phyloP scores from a whole-genome alignment of 352 stramenopile genomes.

The Pythium dissotocum region DNA sequence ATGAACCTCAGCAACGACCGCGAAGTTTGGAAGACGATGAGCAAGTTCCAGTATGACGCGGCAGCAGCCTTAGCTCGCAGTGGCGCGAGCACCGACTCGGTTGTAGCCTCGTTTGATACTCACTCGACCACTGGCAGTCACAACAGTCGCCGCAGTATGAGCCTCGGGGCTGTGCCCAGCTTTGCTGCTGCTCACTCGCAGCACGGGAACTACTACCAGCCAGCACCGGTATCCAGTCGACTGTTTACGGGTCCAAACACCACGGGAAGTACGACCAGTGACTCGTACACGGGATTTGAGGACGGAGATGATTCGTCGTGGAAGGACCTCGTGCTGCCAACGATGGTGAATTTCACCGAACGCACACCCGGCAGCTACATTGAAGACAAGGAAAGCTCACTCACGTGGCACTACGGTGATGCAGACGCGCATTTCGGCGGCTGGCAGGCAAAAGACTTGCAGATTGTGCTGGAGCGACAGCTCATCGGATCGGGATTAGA shows the following conservation, averaged over 20 bases:
- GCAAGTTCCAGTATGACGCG: conserved; percentile 79
- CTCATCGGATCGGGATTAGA: conserved; percentile 83
- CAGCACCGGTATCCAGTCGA: conserved; percentile 6
- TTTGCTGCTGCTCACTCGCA: conserved; percentile 7
- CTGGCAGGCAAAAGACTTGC: conserved; percentile 90
- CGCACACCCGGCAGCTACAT: conserved; percentile 79
- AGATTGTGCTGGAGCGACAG: conserved; percentile 87
- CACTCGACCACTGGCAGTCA: conserved; percentile 11
- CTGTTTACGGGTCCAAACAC: conserved; percentile 2
- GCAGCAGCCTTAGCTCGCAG: conserved; percentile 27
- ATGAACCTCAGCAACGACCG: conserved; percentile 75
- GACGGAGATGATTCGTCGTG: conserved; percentile 67
- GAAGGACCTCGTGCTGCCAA: conserved; percentile 79
- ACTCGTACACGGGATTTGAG: conserved; percentile 4
- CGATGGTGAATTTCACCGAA: conserved; percentile 78
- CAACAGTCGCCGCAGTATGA: conserved; percentile 23
- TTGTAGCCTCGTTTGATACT: conserved; percentile 2
- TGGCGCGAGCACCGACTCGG: conserved; percentile 6
- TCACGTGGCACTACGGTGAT: conserved; percentile 89
- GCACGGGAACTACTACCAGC: conserved; percentile 12
- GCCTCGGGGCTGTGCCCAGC: conserved; percentile 18
- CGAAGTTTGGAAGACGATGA: conserved; percentile 84
- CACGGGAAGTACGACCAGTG: background rate
- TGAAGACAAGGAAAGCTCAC: conserved; percentile 82
- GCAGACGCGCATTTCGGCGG: conserved; percentile 83